phyloP scores from a whole-genome alignment of 208 protist species.

The Leishmania martiniquensis region DNA sequence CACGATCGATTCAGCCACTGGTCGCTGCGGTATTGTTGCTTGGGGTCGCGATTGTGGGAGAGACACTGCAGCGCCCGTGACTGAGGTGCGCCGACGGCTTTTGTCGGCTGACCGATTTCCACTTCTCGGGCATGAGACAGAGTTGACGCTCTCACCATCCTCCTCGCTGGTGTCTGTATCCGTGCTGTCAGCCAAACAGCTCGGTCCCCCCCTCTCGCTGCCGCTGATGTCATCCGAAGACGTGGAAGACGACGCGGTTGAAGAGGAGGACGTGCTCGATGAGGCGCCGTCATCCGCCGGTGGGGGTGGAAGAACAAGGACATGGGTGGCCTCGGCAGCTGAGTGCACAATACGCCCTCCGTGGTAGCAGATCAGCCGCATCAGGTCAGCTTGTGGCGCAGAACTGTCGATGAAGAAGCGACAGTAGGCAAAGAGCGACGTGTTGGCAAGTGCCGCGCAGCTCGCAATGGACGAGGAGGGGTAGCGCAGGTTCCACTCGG shows the following conservation, averaged over 20 bases:
- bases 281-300: neutral
- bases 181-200: conserved; percentile 11
- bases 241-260: conserved; percentile 16
- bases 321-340: conserved; percentile 63
- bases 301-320: conserved; percentile 26
- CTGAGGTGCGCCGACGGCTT: neutral
- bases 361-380: conserved; percentile 47
- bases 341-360: conserved; percentile 51
- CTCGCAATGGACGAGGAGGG: conserved; percentile 57
- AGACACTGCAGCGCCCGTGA: neutral
- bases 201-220: neutral
- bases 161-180: conserved; percentile 11
- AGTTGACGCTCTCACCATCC: neutral
- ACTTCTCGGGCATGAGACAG: neutral
- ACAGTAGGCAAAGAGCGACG: conserved; percentile 58
- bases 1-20: neutral
- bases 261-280: conserved; percentile 19
- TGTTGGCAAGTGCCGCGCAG: conserved; percentile 44
- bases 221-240: conserved; percentile 9
- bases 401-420: conserved; percentile 51
- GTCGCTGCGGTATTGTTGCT: neutral
- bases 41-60: neutral
- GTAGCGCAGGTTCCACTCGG: conserved; percentile 73
- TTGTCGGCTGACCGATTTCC: neutral
- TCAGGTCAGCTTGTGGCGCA: conserved; percentile 23